These are phyloP conservation scores for Solanum pinnatisectum DNA, from an alignment of 257 asterid genomes.

Conservation along the genomic window DNA sequence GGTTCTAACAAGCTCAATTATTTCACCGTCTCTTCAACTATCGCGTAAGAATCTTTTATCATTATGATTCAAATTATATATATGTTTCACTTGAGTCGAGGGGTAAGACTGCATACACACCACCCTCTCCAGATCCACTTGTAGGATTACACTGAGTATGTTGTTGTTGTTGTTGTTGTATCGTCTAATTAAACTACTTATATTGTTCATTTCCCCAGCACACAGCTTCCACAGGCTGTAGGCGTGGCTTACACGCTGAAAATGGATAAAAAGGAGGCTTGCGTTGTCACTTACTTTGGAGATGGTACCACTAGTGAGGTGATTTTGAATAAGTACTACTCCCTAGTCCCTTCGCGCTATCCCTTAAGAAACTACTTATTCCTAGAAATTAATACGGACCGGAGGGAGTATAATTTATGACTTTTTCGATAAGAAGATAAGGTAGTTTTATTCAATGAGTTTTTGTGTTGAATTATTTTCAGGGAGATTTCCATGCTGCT, in stretches of 20 bases:
- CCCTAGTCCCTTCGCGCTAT: not conserved
- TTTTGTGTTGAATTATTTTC: conserved; percentile 8
- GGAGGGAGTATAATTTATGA: too few species aligned
- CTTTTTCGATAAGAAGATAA: too few species aligned
- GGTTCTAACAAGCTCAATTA: conserved; percentile 64
- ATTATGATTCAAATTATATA: not conserved
- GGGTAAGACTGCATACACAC: too few species aligned
- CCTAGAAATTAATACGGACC: too few species aligned
- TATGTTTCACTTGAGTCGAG: too few species aligned
- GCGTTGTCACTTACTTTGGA: conserved; percentile 66
- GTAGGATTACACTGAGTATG: too few species aligned
- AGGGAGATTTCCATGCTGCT: conserved; percentile 95
- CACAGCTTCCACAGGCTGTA: conserved; percentile 96
- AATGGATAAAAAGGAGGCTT: conserved; percentile 76
- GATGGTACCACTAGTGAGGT: conserved; percentile 94
- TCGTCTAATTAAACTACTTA: not conserved
- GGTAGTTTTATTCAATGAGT: too few species aligned
- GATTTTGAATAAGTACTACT: not conserved
- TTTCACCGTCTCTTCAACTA: conserved; percentile 71
- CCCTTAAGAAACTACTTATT: too few species aligned
- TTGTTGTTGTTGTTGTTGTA: too few species aligned
- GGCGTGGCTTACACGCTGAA: conserved; percentile 90
- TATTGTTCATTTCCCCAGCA: conserved; percentile 27
- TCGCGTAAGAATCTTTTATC: conserved; percentile 41
- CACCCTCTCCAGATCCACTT: too few species aligned